Evolutionary conservation across 2,329 filamentous ascomycete genomes (phyloP).

Genomic region (Esteya vermicola): DNA sequence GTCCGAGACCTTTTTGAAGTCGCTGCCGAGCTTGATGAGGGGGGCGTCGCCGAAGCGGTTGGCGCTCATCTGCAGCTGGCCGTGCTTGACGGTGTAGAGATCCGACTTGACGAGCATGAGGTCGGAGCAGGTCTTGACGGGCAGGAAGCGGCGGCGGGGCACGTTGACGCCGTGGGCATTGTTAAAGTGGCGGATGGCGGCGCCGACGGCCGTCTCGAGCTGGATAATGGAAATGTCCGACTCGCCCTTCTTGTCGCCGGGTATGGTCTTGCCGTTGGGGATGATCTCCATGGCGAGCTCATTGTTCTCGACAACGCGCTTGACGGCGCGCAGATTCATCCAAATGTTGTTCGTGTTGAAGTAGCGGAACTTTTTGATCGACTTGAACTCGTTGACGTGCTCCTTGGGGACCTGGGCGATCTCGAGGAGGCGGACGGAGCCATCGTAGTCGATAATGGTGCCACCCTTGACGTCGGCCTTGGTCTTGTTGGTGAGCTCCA

Average conservation of each 20-base stretch:
- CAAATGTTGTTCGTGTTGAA: constrained; percentile 99
- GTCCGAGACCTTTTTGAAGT: constrained; percentile 99
- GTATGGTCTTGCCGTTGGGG: constrained; percentile 96
- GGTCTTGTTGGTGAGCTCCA: constrained; percentile 99
- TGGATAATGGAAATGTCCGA: constrained; percentile 95
- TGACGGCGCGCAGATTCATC: constrained; percentile 95
- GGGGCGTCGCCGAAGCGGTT: constrained; percentile 93
- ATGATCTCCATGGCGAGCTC: constrained; percentile 99
- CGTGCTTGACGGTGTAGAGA: constrained; percentile 96
- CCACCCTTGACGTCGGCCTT: constrained; percentile 99
- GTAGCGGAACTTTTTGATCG: constrained; percentile 99
- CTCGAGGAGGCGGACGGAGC: constrained; percentile 89
- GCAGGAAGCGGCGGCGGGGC: constrained; percentile 91
- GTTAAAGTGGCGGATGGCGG: constrained; percentile 96
- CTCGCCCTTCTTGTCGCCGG: constrained; percentile 98
- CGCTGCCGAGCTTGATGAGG: constrained; percentile 93
- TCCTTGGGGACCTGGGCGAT: constrained; percentile 99
- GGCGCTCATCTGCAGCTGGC: constrained; percentile 92
- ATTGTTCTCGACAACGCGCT: constrained; percentile 96
- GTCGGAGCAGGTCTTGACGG: constrained; percentile 99
- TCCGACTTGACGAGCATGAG: constrained; percentile 99
- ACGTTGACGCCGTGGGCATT: constrained; percentile 99
- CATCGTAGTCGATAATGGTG: constrained; percentile 99
- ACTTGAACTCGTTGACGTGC: constrained; percentile 99
- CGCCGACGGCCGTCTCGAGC: constrained; percentile 96